Base-by-base conservation (phyloP, 768 basidiomycete genomes). In the Amanita exitialis region DNA sequence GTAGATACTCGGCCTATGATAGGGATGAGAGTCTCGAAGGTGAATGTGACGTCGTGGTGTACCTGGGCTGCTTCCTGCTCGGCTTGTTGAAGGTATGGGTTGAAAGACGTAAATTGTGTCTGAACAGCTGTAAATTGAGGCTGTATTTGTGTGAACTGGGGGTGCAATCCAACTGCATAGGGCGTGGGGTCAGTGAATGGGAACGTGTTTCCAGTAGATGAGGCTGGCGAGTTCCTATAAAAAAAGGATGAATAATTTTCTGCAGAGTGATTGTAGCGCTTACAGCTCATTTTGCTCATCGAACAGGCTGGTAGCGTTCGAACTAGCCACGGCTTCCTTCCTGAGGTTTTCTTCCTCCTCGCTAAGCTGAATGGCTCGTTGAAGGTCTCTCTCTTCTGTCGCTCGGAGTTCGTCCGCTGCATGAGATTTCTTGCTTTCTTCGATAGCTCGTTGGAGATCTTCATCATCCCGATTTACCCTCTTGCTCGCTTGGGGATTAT, bases 51-150 rank as follows among this genome's bases (percentile, higher is more conserved):
- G 21, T 21, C 28, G 23, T 27, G 36, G 16, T 49, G 35, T 37
- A 68, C 78, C 69, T 88, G 88, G 59, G 83, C 78, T 13, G 84
- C 84, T 65, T 95, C 91, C 59, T 94, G 91, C 59, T 94, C 87
- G 43, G 86, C 80, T 62, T 94, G 94, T 63, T 93, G 91, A 61
- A 90, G 88, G 56, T 90, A 92, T 0, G 90, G 90, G 65, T 98
- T 98, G 75, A 91, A 97, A 0, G 88, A 82, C 6, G 90, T 92
- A 64, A 87, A 90, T 59, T 94, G 92, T 0, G 88, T 87, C 57
- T 86, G 86, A 41, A 91, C 59, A 10, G 75, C 69, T 1, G 86
- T 87, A 61, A 76, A 83, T 58, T 92, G 91, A 1, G 88, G 85
- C 61, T 90, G 88, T 25, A 90, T 57, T 36, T 70, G 57, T 4